Evolutionary conservation across 495 filamentous ascomycete genomes (phyloP).

Genomic region (Friedmanniomyces simplex): DNA sequence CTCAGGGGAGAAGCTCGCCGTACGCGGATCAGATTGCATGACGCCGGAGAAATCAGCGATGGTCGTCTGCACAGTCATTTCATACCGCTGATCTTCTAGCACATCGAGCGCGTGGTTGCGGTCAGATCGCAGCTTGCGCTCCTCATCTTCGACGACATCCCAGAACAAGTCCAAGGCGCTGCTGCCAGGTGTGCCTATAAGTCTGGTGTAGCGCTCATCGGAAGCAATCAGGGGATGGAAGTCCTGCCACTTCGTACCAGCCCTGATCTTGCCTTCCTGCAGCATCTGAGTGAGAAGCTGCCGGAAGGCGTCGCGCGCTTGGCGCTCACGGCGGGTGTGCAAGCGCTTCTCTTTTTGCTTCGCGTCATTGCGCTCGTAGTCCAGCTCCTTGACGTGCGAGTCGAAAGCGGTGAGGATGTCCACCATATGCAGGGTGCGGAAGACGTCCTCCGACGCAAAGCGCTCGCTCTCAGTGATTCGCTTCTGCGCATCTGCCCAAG

Average conservation of each 20-base stretch:
- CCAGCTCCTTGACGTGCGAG: conserved; percentile 83
- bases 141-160: conserved; percentile 93
- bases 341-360: conserved; percentile 75
- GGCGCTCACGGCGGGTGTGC: conserved; percentile 70
- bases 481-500: conserved; percentile 83
- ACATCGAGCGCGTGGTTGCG: conserved; percentile 84
- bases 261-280: conserved; percentile 73
- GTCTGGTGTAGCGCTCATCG: conserved; percentile 73
- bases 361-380: conserved; percentile 80
- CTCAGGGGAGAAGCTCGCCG: conserved; percentile 69
- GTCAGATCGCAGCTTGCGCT: conserved; percentile 65
- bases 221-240: conserved; percentile 66
- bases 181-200: conserved; percentile 80
- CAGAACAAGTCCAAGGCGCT: conserved; percentile 91
- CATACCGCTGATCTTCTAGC: conserved; percentile 86
- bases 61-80: conserved; percentile 74
- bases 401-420: conserved; percentile 91
- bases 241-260: conserved; percentile 81
- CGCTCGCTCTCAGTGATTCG: conserved; percentile 68
- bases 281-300: conserved; percentile 63
- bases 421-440: conserved; percentile 73
- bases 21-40: conserved; percentile 72
- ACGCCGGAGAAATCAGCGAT: conserved; percentile 74
- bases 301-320: conserved; percentile 70
- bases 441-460: conserved; percentile 79